phyloP scores from a whole-genome alignment of 163 green algal genomes.

The Volvox carteri region DNA sequence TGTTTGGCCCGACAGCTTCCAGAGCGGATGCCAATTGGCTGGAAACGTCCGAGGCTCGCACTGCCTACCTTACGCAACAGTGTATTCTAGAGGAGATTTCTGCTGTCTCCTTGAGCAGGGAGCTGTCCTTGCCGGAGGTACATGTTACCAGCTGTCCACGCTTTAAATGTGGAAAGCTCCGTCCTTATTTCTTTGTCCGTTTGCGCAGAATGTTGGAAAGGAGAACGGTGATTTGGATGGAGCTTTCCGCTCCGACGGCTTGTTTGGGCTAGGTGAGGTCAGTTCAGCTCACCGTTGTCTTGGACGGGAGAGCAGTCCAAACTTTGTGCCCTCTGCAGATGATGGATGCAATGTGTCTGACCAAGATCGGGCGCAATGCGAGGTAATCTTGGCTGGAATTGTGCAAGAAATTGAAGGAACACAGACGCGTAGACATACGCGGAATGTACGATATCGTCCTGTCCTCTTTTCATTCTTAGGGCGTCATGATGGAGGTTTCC shows the following conservation, averaged over 20 bases:
- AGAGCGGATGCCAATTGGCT: not conserved
- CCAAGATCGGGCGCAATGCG: not conserved
- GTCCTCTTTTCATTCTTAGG: no score
- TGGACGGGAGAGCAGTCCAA: not conserved
- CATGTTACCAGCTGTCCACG: not conserved
- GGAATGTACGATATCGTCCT: no score
- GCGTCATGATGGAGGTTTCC: not conserved
- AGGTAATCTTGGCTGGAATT: not conserved
- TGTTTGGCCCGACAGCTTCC: not conserved
- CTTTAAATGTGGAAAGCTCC: not conserved
- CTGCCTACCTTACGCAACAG: not conserved
- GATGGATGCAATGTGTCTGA: constrained; percentile 36
- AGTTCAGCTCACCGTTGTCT: not conserved
- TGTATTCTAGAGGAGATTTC: constrained; percentile 5
- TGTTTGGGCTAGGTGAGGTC: not conserved
- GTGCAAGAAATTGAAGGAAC: not conserved
- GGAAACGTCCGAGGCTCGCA: not conserved
- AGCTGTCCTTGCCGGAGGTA: constrained; percentile 32
- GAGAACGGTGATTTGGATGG: not conserved
- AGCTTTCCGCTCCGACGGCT: not conserved
- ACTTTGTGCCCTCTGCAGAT: not conserved
- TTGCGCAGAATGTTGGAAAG: not conserved
- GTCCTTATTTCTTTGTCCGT: not conserved
- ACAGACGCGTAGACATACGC: no score
- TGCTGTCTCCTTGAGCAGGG: not conserved